Conservation (phyloP, 1,284 basidiomycete genomes). For the Exobasidium cylindrosporum region DNA sequence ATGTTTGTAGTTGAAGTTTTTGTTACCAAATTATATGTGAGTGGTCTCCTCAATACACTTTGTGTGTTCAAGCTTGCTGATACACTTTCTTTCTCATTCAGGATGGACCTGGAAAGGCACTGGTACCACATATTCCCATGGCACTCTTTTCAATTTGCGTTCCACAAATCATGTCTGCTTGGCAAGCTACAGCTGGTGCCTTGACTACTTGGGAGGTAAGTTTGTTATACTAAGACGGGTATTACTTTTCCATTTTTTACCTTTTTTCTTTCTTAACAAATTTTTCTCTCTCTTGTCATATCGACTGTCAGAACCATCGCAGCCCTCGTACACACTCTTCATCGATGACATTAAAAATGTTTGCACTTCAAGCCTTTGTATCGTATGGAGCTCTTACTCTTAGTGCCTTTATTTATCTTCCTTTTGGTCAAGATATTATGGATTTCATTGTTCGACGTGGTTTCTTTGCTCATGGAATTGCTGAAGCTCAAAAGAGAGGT, state of each 20-base stretch:
- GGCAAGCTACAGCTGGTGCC: constrained; percentile 67
- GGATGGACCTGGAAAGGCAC: constrained; percentile 74
- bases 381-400: constrained; percentile 65
- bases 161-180: constrained; percentile 76
- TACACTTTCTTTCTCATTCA: constrained; percentile 51
- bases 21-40: constrained; percentile 41
- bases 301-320: constrained; percentile 52
- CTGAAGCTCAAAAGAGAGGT: constrained; percentile 35
- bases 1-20: constrained; percentile 56
- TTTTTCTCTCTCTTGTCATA: constrained; percentile 2
- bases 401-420: constrained; percentile 53
- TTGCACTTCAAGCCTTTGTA: constrained; percentile 80
- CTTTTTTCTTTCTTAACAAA: background rate
- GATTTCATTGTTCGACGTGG: constrained; percentile 42
- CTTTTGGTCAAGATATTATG: constrained; percentile 52
- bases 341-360: constrained; percentile 85
- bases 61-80: background rate
- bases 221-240: background rate
- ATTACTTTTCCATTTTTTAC: background rate
- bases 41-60: background rate
- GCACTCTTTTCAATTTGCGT: constrained; percentile 77
- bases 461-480: constrained; percentile 37
- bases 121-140: constrained; percentile 75
- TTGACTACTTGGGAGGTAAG: constrained; percentile 77
- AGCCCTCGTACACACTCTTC: constrained; percentile 73